Evolutionary conservation across 23 red algal species (phyloP), one percentile per base, ranked within the genome.

Genomic region (Gracilaria domingensis): DNA sequence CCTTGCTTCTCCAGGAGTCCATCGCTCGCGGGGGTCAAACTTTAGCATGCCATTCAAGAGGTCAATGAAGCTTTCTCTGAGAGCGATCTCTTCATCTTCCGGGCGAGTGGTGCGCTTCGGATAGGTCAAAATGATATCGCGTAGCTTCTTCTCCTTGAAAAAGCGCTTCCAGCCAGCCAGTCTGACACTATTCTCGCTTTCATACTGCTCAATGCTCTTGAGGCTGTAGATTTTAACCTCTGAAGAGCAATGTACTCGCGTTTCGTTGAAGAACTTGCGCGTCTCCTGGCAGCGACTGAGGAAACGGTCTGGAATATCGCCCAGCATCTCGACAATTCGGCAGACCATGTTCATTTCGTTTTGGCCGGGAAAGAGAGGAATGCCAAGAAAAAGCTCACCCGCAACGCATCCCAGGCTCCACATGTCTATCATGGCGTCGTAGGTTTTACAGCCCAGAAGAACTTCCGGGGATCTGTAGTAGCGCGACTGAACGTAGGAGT

Each of bases 381-480:
- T 70, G 40, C 97, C 97, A 24, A 96, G 67, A 85, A 98, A 95
- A n/a, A 98, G 97, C 75, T 98, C 97, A 37, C 76, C 95, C 1
- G 91, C 91, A 26, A 98, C 88, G 87, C 97, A 98, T 32, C 97
- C 97, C 29, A 98, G 81, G 28, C 82, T 90, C 97, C 97, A 98
- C 93, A 96, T 93, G 73, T 98, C 97, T 35, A 98, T 98, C 53
- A 90, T 91, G 49, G 93, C 29, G 81, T 93, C 94, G 56, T 98
- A 98, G 30, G 57, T 71, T 29, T 60, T 48, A 20, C 62, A 59
- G 20, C 97, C 94, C 20, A 98, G 82, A 29, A 98, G 45, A 23
- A 98, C 97, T 88, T 98, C 97, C 21, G 94, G 93, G 16, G 97
- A 95, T 48, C 97, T 94, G 64, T 98, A 98, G 73, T 95, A 98